Evolutionary conservation across 768 basidiomycete species (phyloP).

Genomic region (Gymnopilus junonius): DNA sequence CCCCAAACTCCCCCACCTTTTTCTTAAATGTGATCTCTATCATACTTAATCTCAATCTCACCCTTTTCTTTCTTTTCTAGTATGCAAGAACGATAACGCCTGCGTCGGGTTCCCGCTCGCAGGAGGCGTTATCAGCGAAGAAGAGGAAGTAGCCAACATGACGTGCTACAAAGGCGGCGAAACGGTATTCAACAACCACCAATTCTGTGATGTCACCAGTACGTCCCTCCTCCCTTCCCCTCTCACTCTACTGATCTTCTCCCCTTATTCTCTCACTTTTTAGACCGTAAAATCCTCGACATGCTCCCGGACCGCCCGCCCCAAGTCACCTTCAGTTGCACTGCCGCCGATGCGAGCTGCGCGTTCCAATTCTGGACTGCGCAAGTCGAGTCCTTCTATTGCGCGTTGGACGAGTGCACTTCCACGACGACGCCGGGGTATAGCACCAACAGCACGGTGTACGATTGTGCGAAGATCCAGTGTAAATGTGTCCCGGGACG

Average conservation of each 20-base stretch:
- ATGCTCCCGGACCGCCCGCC: slow-evolving; percentile 88
- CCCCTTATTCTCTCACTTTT: background rate
- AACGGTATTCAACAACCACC: slow-evolving; percentile 94
- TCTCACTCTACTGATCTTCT: background rate
- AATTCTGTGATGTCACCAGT: slow-evolving; percentile 99
- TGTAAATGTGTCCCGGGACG: slow-evolving; percentile 93
- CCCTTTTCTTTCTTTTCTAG: slow-evolving; percentile 42
- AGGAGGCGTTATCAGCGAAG: slow-evolving; percentile 26
- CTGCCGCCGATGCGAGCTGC: slow-evolving; percentile 64
- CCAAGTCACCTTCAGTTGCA: slow-evolving; percentile 96
- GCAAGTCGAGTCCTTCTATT: slow-evolving; percentile 94
- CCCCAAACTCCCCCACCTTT: no score
- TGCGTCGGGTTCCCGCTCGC: slow-evolving; percentile 79
- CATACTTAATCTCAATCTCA: no score
- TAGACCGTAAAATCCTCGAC: slow-evolving; percentile 95
- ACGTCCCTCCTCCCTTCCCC: slow-evolving; percentile 32
- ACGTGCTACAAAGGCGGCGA: slow-evolving; percentile 94
- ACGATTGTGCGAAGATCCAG: slow-evolving; percentile 81
- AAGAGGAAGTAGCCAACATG: slow-evolving; percentile 51
- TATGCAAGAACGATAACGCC: slow-evolving; percentile 82
- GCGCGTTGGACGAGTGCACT: slow-evolving; percentile 75
- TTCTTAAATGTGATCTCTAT: no score
- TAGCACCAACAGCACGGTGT: slow-evolving; percentile 71
- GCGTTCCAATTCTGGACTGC: slow-evolving; percentile 99
- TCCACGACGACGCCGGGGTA: slow-evolving; percentile 53